phyloP scores from a whole-genome alignment of 2,329 filamentous ascomycete genomes.

The Phialophora tarda region DNA sequence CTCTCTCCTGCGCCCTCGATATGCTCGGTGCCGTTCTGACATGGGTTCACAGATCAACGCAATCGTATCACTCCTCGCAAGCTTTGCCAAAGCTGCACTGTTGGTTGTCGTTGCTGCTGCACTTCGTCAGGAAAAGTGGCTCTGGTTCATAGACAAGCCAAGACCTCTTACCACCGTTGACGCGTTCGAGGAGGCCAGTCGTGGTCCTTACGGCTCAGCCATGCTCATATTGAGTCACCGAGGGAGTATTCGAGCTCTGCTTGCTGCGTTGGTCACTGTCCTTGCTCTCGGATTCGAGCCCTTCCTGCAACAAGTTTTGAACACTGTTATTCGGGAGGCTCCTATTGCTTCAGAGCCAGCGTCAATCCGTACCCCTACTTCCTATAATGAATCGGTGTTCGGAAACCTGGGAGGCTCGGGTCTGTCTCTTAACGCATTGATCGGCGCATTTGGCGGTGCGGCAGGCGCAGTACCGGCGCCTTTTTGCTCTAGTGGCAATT shows the following conservation, averaged over 20 bases:
- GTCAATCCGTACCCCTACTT: constrained; percentile 27
- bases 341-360: constrained; percentile 12
- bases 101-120: constrained; percentile 32
- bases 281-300: constrained; percentile 39
- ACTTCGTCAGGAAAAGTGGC: constrained; percentile 40
- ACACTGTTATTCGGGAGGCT: constrained; percentile 17
- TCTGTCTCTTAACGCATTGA: constrained; percentile 25
- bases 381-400: constrained; percentile 24
- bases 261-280: constrained; percentile 35
- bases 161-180: constrained; percentile 33
- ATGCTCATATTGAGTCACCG: constrained; percentile 18
- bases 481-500: constrained; percentile 29
- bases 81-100: constrained; percentile 35
- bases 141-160: constrained; percentile 31
- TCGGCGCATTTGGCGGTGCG: constrained; percentile 29
- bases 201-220: constrained; percentile 38
- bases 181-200: constrained; percentile 38
- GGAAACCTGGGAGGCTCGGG: constrained; percentile 23
- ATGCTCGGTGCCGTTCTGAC: neutral
- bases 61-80: constrained; percentile 35
- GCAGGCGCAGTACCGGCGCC: constrained; percentile 21
- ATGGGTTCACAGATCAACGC: constrained; percentile 30
- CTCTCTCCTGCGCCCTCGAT: neutral
- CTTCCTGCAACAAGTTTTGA: constrained; percentile 38
- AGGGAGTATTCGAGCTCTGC: constrained; percentile 24